Conservation (phyloP, 164 flowering plant species). For the Hamamelis virginiana region DNA sequence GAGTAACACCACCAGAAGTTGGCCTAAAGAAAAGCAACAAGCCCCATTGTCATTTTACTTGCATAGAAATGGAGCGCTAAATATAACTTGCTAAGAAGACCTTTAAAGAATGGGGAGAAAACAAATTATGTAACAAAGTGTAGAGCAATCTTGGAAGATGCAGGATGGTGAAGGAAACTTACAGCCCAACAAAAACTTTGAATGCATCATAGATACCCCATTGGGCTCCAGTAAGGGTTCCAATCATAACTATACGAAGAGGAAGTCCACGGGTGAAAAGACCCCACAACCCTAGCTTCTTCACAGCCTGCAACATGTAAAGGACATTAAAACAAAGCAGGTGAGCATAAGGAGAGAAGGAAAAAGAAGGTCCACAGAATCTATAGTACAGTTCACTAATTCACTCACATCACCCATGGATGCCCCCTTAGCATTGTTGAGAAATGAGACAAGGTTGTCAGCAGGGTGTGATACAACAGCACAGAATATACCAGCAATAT, state of each 20-base stretch:
- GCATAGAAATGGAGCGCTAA: neutral
- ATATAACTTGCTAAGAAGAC: neutral
- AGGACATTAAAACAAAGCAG: neutral
- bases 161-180: conserved; percentile 30
- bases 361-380: neutral
- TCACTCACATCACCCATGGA: conserved; percentile 81
- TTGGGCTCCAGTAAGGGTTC: conserved; percentile 84
- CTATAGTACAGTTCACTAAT: neutral
- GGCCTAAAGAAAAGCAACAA: conserved; percentile 41
- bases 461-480: conserved; percentile 91
- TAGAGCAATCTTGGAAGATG: neutral
- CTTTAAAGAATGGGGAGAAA: neutral
- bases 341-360: conserved; percentile 5
- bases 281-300: conserved; percentile 70
- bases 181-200: conserved; percentile 88
- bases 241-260: conserved; percentile 86
- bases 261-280: conserved; percentile 96
- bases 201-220: conserved; percentile 85
- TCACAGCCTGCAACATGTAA: conserved; percentile 68
- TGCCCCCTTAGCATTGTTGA: conserved; percentile 89
- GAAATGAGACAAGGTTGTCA: conserved; percentile 89
- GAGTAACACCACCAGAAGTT: conserved; percentile 71
- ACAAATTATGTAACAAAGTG: too few species aligned
- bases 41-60: neutral
- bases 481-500: conserved; percentile 82